Base-by-base conservation (phyloP, 1,284 basidiomycete species). In the Austroboletus niveus region DNA sequence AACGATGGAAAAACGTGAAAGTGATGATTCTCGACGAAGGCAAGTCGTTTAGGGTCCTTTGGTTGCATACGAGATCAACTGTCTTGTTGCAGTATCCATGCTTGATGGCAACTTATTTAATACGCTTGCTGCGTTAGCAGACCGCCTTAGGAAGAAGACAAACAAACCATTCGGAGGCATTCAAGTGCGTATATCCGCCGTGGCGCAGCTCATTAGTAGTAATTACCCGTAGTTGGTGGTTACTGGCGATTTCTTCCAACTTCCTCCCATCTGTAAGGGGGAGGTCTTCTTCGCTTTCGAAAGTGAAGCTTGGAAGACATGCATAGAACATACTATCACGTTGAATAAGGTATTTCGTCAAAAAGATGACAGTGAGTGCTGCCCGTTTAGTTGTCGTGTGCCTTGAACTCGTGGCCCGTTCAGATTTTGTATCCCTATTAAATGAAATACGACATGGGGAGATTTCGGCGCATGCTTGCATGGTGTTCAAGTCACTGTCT, bases 181-280 rank as follows among this genome's bases (percentile, higher is more conserved):
- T n/a, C 87, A 90, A 73, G 84, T 82, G 49, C n/a, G 68, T 38
- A 14, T 2, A 27, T 46, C 9, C 5, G 32, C 31, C 20, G 12
- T 35, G 2, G 20, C 11, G 22, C 27, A n/a, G 5, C 43, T 56
- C 34, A 51, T 38, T 17, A 17, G 17, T 17, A 17, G 17, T 17
- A 17, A 17, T 17, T 6, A 31, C 24, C 22, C 35, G 24, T 22
- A 69, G 79, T 73, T 94, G 52, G 80, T 94, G 48, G 73, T 92
- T n/a, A 89, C 89, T 0, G 91, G 92, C 7, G 91, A 94, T 68
- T 94, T 94, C 69, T 92, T 92, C 70, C 92, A 95, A 68, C 75
- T 95, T 1, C 92, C 92, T 0, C 92, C 92, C 0, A 85, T 95
- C 5, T 65, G 63, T 12, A 66, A 72, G 42, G 62, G 57, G 29